Percentiles rank a stretch among this genome's conserved stretches.
Evolutionary conservation across 73 alveolate species (phyloP).

Genomic region (Tetrahymena malaccensis): DNA sequence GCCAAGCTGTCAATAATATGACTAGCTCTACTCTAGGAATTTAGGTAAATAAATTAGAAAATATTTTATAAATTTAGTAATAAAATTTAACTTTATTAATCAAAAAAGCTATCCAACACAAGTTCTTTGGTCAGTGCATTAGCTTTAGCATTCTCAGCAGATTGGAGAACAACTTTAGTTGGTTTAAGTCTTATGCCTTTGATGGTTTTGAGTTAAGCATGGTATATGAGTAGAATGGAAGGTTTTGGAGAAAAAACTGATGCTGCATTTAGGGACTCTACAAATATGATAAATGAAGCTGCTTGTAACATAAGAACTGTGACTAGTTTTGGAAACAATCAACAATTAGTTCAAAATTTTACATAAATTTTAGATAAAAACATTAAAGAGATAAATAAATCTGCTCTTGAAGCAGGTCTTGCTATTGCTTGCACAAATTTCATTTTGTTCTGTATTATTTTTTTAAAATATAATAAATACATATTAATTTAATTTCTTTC

Average conservation of each 20-base stretch:
- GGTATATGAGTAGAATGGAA: constrained; percentile 4
- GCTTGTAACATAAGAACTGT: constrained; percentile 75
- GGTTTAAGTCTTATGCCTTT: constrained; percentile 1
- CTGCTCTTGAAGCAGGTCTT: background rate
- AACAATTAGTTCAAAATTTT: background rate
- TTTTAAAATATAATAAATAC: background rate
- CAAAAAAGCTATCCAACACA: background rate
- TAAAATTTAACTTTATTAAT: background rate
- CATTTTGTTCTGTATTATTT: background rate
- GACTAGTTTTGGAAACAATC: constrained; percentile 69
- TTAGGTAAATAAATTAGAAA: background rate
- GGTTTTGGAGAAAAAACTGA: constrained; percentile 45
- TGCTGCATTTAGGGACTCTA: constrained; percentile 69
- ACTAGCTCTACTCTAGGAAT: background rate
- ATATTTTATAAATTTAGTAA: background rate
- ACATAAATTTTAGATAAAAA: background rate
- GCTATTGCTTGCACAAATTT: background rate
- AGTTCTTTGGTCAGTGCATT: background rate
- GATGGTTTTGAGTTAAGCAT: background rate
- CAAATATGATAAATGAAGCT: constrained; percentile 69
- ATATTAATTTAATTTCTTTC: background rate
- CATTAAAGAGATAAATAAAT: background rate
- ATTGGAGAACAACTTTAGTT: background rate
- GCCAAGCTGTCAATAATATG: background rate
- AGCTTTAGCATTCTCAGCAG: background rate